Base-by-base conservation (phyloP, 2,329 filamentous ascomycete species). In the Sporothrix curviconia region DNA sequence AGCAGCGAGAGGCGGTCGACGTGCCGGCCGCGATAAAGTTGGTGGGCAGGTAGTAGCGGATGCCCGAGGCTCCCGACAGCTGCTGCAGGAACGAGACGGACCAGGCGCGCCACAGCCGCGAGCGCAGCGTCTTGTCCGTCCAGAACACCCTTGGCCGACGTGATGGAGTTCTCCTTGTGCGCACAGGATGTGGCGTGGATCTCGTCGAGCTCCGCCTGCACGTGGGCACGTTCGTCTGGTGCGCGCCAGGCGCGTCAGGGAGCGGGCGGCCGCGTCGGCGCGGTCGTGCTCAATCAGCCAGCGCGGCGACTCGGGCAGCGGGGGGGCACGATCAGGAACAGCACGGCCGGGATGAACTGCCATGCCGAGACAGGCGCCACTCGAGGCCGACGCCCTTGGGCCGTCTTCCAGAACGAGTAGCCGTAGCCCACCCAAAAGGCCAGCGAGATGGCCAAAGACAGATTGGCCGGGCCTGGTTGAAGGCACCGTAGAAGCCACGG, bases 1-100 rank as follows among this genome's bases (percentile, higher is more conserved):
- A 71, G 62, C n/a, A 71, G 61, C 19, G 65, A 65, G 7, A 68
- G 57, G 25, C 64, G 64, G 15, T 66, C 60, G 22, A 65, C 1
- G 70, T 65, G 3, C 70, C 69, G 3, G 71, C 63, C 22, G 66
- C 64, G 55, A 67, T 65, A 52, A 72, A 69, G 46, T 70, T 70
- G 17, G 65, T 66, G 0, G 69, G 69, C 11, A 72, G 62, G 55
- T 72, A 71, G 57, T 72, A 72, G 28, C 70, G 70, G 62, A 72
- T 70, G 12, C 68, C 70, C 1, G 68, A 66, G 32, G 68, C 69
- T n/a, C 70, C 69, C 43, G 66, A 67, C 68, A 72, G 69, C 61
- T 70, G 68, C 15, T 68, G 67, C 62, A 72, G 67, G 59, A 72
- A 70, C 17, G 67, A 65, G 3, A 72, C 56, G 7, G 69, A 55